Evolutionary conservation across 257 asterid genomes (phyloP), one percentile per base, ranked within the genome.

Genomic region (Petrea volubilis): DNA sequence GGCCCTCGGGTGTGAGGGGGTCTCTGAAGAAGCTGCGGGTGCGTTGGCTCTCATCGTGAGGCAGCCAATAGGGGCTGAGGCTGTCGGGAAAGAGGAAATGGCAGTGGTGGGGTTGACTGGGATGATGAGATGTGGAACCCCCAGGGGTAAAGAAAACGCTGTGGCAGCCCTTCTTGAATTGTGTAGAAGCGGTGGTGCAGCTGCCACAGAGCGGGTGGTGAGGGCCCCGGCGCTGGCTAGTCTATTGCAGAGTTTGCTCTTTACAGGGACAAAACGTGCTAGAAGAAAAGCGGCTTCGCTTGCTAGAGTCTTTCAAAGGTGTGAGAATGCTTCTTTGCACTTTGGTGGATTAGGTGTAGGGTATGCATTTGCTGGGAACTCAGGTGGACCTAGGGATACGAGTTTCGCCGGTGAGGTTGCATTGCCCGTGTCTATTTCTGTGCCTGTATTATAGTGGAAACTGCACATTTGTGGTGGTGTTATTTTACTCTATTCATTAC

Each of bases 261-360:
- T 83, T 70, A 93, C 96, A 0, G 98, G 98, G 75, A 93, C 98
- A 17, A 93, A 88, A 71, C 85, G 97, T 1, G 96, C 98, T 1
- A 78, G 96, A 83, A 75, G 98, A 74, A 94, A 94, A 76, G 97
- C 97, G 0, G 97, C 97, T 11, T 94, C 97, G 0, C 87, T 94
- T 56, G 98, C 97, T 60, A 60, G 96, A 55, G 96, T 94, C 23
- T 89, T 87, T 70, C 98, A 86, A 70, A 86, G 93, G 76, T 80
- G 92, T 18, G 97, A 89, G 74, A 77, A 81, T 47, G 79, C 81
- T 2, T 74, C 86, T 0, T 51, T 89, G 34, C 89, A 80, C 70
- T 84, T 64, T 43, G 88, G 95, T 11, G 89, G 90, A 29, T 73
- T 84, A 34, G 86, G 87, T 11, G 77, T 85, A 12, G 91, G 96